Base-by-base conservation (phyloP, 352 stramenopile species). In the Phytophthora constricta region DNA sequence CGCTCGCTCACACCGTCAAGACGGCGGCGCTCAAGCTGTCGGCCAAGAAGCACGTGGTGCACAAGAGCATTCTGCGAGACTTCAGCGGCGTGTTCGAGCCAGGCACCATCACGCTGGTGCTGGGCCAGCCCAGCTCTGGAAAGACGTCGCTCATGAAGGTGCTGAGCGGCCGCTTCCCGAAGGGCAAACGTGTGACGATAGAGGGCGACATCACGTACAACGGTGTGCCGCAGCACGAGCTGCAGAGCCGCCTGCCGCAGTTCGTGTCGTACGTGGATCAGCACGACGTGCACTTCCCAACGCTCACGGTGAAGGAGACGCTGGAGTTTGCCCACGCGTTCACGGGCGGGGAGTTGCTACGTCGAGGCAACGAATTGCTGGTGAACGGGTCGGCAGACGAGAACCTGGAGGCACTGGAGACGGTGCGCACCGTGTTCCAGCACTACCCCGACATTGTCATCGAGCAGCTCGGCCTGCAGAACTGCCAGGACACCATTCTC, bases 261-360 rank as follows among this genome's bases (percentile, higher is more conserved):
- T 80, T 84, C 51, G 72, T 74, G 22, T 48, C 65, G 16, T 87
- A 88, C 54, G 76, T 90, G 37, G 76, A 66, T 16, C 77, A 87
- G 50, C 62, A 68, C 26, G 74, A 89, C 43, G 56, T 77, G 25
- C 77, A 86, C 42, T 83, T 81, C 63, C 75, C 80, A 16, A 80
- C 66, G 47, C 47, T 72, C 14, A 97, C 92, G 13, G 91, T 98
- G 1, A 76, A 88, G 51, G 93, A 75, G 54, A 76, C 68, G 48
- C 50, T 76, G 14, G 25, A 62, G 54, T 76, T 67, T 31, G 68
- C 68, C 94, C 95, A 93, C 67, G 81, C 94, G 48, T 95, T 87
- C 61, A 75, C 47, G 9, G 70, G 67, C 16, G 61, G 65, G 17
- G 62, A 75, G 26, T 22, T 74, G 17, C 25, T 58, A 8, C 61